phyloP scores from a whole-genome alignment of 306 rosid species.

The Prunus fruticosa region DNA sequence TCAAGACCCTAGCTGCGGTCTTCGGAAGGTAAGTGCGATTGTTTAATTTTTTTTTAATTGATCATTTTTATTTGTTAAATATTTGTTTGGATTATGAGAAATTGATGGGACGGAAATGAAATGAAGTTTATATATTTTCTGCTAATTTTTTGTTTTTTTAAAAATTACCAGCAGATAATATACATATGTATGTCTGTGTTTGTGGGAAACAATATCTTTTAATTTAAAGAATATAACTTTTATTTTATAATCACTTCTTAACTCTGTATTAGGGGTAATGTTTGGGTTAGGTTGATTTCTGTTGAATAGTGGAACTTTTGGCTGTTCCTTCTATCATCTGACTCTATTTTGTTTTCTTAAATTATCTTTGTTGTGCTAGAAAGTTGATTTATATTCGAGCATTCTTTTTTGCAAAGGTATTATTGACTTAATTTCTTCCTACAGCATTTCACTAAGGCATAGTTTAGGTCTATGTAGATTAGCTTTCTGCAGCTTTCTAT shows the following conservation, averaged over 20 bases:
- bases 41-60: background rate
- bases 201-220: too few relatives aligned
- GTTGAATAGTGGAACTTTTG: background rate
- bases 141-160: background rate
- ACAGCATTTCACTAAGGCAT: background rate
- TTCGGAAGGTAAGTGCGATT: conserved; percentile 57
- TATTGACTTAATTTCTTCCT: background rate
- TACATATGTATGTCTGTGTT: background rate
- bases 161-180: background rate
- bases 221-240: too few relatives aligned
- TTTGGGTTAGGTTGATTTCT: background rate
- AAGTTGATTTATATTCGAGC: background rate
- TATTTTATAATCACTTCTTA: too few relatives aligned
- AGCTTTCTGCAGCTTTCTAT: too few relatives aligned
- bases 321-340: background rate
- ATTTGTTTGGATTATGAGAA: background rate
- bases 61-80: background rate
- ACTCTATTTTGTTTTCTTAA: background rate
- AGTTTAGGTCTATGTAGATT: too few relatives aligned
- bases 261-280: background rate
- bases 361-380: background rate
- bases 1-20: conserved; percentile 66
- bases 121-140: background rate
- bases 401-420: background rate
- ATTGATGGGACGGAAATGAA: background rate